Evolutionary conservation across 169 alveolate genomes (phyloP), one percentile per base, ranked within the genome.

Genomic region (Plasmodium gaboni): DNA sequence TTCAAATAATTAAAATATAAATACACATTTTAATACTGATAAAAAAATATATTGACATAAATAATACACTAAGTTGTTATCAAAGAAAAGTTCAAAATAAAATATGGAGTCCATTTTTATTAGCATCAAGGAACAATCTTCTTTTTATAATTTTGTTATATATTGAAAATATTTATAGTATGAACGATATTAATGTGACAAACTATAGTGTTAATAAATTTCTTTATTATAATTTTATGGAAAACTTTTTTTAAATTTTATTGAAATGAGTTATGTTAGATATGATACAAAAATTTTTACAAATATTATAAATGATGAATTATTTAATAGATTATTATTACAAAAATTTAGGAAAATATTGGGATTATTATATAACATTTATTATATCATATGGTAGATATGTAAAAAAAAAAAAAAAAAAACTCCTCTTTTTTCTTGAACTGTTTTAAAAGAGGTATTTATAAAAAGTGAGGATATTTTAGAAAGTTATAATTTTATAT

Each of bases 401-500:
- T 32, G 1, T 9, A 10, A 12, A 42, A 42, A 9, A 42, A 24
- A 76, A 42, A 32, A 32, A 10, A 12, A 42, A 42, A 32, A 32
- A 32, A 32, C 0, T 32, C 13, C 24, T 15, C 32, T 76, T 48
- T 46, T 22, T 76, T 76, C 28, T 61, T 64, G 19, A 53, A 76
- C 65, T 76, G 51, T 6, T 24, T 76, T 15, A 17, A 63, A 28
- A 69, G 42, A 26, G 89, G 63, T 42, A 76, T 76, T 55, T 63
- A 76, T 57, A 76, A 76, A 76, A 12, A n/a, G 55, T 53, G 89
- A 42, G 13, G 76, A 76, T 68, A 50, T 76, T 76, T 57, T 76
- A 28, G 61, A 59, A 6, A 76, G 69, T 50, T 26, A 42, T 59
- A 48, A 76, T 51, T 76, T 64, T 50, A 19, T 76, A 42, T 64